These are phyloP conservation scores for Monosporascus cannonballus DNA, from an alignment of 2,329 filamentous ascomycete genomes.

Conservation along the genomic window DNA sequence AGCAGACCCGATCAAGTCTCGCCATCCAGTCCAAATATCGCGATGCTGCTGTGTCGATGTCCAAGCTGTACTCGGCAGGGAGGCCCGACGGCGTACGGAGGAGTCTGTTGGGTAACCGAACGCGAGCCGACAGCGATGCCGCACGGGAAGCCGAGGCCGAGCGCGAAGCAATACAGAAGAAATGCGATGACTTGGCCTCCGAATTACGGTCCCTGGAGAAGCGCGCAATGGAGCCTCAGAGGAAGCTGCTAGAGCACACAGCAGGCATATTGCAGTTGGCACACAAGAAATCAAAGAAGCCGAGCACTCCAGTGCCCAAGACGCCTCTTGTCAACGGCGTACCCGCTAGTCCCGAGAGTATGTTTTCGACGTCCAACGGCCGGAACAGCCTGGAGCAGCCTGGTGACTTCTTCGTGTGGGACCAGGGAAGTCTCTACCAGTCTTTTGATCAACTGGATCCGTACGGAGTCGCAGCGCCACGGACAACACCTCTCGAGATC, in stretches of 20 bases:
- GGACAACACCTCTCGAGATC: conserved; percentile 46
- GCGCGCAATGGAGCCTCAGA: conserved; percentile 66
- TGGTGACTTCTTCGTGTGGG: conserved; percentile 59
- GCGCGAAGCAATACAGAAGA: conserved; percentile 65
- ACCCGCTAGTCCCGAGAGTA: conserved; percentile 70
- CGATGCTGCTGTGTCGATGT: conserved; percentile 84
- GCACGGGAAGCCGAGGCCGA: conserved; percentile 65
- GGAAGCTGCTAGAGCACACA: conserved; percentile 78
- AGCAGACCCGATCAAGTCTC: conserved; percentile 75
- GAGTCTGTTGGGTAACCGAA: conserved; percentile 44
- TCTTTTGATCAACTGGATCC: conserved; percentile 60
- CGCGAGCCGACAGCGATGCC: conserved; percentile 41
- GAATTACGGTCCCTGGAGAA: conserved; percentile 79
- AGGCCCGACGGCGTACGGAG: conserved; percentile 38
- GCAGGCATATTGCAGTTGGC: conserved; percentile 88
- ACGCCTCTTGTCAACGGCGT: conserved; percentile 47
- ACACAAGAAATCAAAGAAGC: conserved; percentile 67
- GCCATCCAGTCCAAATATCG: conserved; percentile 89
- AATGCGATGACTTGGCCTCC: conserved; percentile 77
- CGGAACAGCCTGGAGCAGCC: conserved; percentile 51
- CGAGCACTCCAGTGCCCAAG: conserved; percentile 35
- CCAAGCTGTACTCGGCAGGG: conserved; percentile 67
- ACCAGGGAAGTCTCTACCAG: conserved; percentile 69
- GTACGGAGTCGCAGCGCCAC: conserved; percentile 22
- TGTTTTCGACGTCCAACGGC: conserved; percentile 61